Evolutionary conservation across 768 basidiomycete species (phyloP).

Genomic region (Mycena latifolia): DNA sequence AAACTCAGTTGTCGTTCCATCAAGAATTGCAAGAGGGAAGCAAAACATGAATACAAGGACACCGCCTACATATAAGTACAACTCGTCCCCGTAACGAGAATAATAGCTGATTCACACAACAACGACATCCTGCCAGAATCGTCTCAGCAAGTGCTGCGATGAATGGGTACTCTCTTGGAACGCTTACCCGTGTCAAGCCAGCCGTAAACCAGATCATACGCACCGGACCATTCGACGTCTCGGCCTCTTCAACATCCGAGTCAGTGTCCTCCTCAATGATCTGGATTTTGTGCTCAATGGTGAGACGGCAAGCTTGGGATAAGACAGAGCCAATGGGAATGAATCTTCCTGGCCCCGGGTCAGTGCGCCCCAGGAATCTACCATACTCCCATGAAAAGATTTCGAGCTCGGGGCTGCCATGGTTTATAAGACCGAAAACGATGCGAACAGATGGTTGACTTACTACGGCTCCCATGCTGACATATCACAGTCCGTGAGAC

Average conservation of each 20-base stretch:
- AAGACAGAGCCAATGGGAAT: background rate
- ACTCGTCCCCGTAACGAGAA: too few relatives aligned
- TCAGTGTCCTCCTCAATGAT: background rate
- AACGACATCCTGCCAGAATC: background rate
- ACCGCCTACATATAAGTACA: too few relatives aligned
- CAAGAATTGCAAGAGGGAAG: too few relatives aligned
- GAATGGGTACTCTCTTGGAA: background rate
- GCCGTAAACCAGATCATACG: conserved; percentile 1
- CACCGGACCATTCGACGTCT: background rate
- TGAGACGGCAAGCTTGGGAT: conserved; percentile 24
- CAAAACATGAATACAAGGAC: background rate
- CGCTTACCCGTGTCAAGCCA: background rate
- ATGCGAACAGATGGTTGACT: background rate
- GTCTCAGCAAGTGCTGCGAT: background rate
- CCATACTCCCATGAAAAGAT: conserved; percentile 22
- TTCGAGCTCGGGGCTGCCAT: conserved; percentile 22
- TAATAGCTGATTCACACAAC: background rate
- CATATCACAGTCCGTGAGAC: conserved; percentile 5
- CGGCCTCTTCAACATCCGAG: background rate
- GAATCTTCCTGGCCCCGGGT: background rate
- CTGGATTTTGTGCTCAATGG: background rate
- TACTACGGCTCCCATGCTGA: conserved; percentile 26
- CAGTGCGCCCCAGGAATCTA: background rate
- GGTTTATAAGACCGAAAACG: background rate
- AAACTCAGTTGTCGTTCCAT: too few relatives aligned